phyloP scores from a whole-genome alignment of 108 stramenopile species.

The Cyclotella baltica region DNA sequence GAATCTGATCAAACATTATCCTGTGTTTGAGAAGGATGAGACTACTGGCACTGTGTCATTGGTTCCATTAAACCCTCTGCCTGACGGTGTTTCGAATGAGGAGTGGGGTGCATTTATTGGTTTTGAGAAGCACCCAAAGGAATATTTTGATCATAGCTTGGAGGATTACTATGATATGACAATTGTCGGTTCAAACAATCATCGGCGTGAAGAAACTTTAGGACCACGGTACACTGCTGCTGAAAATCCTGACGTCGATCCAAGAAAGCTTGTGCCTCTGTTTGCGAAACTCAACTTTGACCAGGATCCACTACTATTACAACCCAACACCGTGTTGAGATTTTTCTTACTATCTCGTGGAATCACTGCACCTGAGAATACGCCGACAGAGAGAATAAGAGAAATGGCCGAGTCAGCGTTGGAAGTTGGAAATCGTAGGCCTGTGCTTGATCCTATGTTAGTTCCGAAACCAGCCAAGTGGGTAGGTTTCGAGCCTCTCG shows the following conservation, averaged over 20 bases:
- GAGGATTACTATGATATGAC: neutral
- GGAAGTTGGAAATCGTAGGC: neutral
- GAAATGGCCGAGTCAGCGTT: neutral
- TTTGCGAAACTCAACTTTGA: neutral
- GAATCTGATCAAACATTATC: slow-evolving; percentile 10
- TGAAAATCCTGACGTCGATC: neutral
- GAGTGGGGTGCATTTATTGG: slow-evolving; percentile 10
- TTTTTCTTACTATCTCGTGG: neutral
- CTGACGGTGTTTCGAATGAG: neutral
- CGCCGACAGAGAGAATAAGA: neutral
- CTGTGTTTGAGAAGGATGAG: slow-evolving; percentile 1
- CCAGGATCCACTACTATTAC: neutral
- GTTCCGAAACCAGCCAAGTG: slow-evolving; percentile 12
- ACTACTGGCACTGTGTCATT: neutral
- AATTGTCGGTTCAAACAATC: neutral
- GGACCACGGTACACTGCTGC: neutral
- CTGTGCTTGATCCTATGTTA: neutral
- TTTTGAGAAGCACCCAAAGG: slow-evolving; percentile 7
- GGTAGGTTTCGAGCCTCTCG: slow-evolving; percentile 16
- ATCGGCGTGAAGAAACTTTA: neutral
- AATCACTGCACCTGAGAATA: neutral
- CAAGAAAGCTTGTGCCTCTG: neutral
- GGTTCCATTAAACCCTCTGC: slow-evolving; percentile 14
- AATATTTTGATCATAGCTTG: slow-evolving; percentile 11
- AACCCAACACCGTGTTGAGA: neutral